A percentile compares a stretch with the other conserved stretches of the same genome.
These are phyloP conservation scores for Aquilaria malaccensis DNA, from an alignment of 345 rosid genomes.

Conservation along the genomic window DNA sequence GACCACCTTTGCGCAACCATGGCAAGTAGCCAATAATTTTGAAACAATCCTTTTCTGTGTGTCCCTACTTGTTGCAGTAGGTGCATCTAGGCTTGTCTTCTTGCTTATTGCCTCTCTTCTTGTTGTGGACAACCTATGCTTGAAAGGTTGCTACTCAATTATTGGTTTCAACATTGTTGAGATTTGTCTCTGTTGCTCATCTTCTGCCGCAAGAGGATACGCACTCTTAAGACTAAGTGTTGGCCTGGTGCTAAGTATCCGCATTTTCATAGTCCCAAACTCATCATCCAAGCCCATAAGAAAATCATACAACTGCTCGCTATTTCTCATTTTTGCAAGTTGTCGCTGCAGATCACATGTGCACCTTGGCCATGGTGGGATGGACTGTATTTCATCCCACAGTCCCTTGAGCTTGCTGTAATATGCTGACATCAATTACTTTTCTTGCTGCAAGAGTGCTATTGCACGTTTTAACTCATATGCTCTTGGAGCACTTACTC, in stretches of 20 bases:
- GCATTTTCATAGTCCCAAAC: background rate
- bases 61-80: too few species aligned
- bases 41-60: too few species aligned
- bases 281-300: background rate
- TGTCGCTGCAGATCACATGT: background rate
- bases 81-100: background rate
- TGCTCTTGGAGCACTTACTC: background rate
- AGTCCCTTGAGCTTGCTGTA: background rate
- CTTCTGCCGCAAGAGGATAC: background rate
- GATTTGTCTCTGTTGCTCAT: background rate
- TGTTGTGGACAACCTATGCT: background rate
- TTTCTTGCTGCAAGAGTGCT: background rate
- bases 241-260: background rate
- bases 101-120: too few species aligned
- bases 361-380: background rate
- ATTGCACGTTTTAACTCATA: background rate
- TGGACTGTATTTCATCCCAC: background rate
- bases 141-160: background rate
- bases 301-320: background rate
- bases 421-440: background rate
- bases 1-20: too few species aligned
- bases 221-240: background rate
- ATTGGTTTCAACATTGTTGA: background rate
- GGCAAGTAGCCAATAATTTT: too few species aligned
- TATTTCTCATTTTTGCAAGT: background rate